phyloP scores from a whole-genome alignment of 1,284 basidiomycete species.

The Tetrapyrgos nigripes region DNA sequence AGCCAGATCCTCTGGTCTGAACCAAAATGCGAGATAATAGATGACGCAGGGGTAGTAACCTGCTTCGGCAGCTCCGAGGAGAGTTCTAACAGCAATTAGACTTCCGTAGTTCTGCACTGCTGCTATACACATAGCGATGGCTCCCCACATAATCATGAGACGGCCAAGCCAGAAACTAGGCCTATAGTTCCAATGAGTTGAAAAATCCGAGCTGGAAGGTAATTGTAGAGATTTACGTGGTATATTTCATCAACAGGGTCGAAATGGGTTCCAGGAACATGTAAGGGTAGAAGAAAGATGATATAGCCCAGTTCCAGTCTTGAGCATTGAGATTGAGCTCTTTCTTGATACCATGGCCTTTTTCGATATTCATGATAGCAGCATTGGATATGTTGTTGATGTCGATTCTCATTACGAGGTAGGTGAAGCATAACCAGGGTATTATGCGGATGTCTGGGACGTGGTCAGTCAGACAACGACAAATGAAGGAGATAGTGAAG shows the following conservation, averaged over 20 bases:
- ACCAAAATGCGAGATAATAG: conserved; percentile 27
- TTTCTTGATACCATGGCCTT: conserved; percentile 22
- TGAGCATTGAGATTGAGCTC: conserved; percentile 22
- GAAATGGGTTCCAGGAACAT: conserved; percentile 26
- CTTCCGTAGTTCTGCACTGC: conserved; percentile 21
- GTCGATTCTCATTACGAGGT: conserved; percentile 26
- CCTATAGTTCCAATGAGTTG: not conserved
- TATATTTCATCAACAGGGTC: conserved; percentile 24
- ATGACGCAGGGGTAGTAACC: conserved; percentile 27
- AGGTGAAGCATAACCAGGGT: conserved; percentile 15
- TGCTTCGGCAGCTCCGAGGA: conserved; percentile 24
- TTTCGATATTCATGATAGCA: conserved; percentile 27
- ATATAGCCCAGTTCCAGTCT: conserved; percentile 26
- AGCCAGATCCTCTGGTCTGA: conserved; percentile 23
- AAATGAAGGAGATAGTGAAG: not conserved
- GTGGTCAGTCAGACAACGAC: not conserved
- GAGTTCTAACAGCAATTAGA: conserved; percentile 21
- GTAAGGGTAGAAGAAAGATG: conserved; percentile 27
- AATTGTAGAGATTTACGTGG: conserved; percentile 14
- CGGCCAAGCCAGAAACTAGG: conserved; percentile 11
- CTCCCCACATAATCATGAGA: conserved; percentile 25
- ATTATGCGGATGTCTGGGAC: conserved; percentile 8
- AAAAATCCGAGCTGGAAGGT: conserved; percentile 3
- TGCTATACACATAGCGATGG: conserved; percentile 21
- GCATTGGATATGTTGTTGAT: conserved; percentile 26